These are phyloP conservation scores for Botryobasidium botryosum DNA, from an alignment of 768 basidiomycete species.

Conservation along the genomic window DNA sequence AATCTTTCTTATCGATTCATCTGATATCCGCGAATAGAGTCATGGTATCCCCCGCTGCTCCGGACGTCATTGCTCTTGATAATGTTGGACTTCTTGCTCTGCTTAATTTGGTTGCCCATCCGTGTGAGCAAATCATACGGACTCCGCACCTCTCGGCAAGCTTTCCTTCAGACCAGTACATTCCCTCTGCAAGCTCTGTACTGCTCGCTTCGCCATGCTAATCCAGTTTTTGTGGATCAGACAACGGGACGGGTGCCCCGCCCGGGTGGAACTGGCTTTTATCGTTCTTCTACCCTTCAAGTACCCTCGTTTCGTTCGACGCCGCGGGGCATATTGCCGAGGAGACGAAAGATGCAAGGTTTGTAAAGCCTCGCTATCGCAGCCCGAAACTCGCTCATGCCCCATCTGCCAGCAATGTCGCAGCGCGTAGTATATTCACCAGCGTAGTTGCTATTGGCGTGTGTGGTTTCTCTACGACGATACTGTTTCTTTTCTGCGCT, in stretches of 20 bases:
- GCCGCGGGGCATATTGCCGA: slow-evolving; percentile 21
- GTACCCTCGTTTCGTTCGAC: slow-evolving; percentile 20
- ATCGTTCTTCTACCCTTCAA: slow-evolving; percentile 17
- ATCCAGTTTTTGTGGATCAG: too few relatives aligned
- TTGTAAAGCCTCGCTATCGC: not conserved
- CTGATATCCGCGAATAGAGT: slow-evolving; percentile 9
- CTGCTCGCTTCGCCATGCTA: too few relatives aligned
- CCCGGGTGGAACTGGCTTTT: slow-evolving; percentile 21
- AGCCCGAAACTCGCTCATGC: slow-evolving; percentile 11
- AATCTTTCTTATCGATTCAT: too few relatives aligned
- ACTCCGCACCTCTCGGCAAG: slow-evolving; percentile 17
- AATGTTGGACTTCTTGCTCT: slow-evolving; percentile 18
- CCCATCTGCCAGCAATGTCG: slow-evolving; percentile 11
- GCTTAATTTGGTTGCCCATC: slow-evolving; percentile 22
- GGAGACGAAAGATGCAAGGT: slow-evolving; percentile 20
- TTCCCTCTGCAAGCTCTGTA: too few relatives aligned
- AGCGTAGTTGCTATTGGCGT: slow-evolving; percentile 15
- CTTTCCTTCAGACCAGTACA: slow-evolving; percentile 14
- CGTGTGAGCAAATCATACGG: slow-evolving; percentile 21
- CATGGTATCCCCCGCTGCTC: slow-evolving; percentile 18
- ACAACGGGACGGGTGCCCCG: slow-evolving; percentile 19
- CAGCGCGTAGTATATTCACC: slow-evolving; percentile 22
- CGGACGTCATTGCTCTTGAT: slow-evolving; percentile 17
- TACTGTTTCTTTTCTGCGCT: slow-evolving; percentile 14
- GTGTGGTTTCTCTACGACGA: slow-evolving; percentile 14